A percentile compares a stretch with the other conserved stretches of the same genome.
Conservation (phyloP, 352 stramenopile genomes). For the Peronospora farinosa region DNA sequence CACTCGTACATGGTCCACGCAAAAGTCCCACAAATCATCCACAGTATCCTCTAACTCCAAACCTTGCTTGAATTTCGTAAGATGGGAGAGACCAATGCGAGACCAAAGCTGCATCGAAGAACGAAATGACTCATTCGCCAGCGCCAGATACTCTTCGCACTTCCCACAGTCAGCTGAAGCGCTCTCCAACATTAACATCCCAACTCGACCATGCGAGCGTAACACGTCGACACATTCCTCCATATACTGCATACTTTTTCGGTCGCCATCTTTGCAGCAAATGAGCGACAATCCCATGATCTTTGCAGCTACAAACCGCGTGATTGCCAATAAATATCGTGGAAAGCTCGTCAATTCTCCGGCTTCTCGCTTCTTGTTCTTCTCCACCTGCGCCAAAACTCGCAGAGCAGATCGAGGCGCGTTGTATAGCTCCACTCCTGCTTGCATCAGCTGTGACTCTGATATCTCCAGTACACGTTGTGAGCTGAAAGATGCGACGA, state of each 20-base stretch:
- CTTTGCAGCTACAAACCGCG: conserved; percentile 53
- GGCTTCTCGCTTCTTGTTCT: conserved; percentile 3
- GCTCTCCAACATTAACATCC: conserved; percentile 52
- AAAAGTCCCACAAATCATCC: conserved; percentile 77
- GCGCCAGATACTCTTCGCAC: conserved; percentile 49
- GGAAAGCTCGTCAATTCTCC: conserved; percentile 9
- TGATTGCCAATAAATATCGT: conserved; percentile 29
- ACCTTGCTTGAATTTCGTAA: conserved; percentile 59
- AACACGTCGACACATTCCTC: conserved; percentile 69
- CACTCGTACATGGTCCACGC: conserved; percentile 56
- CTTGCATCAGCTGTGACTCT: conserved; percentile 41
- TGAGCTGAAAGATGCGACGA: conserved; percentile 15
- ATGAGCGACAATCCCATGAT: conserved; percentile 53
- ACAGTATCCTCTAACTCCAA: conserved; percentile 69
- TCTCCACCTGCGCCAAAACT: conserved; percentile 24
- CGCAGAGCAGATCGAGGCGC: conserved; percentile 39
- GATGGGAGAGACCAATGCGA: conserved; percentile 50
- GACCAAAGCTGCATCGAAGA: conserved; percentile 49
- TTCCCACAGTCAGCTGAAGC: conserved; percentile 39
- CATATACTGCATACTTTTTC: conserved; percentile 31
- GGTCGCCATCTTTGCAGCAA: conserved; percentile 24
- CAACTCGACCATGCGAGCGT: conserved; percentile 64
- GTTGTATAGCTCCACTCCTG: conserved; percentile 67
- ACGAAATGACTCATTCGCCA: conserved; percentile 50
- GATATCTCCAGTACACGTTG: conserved; percentile 31